Evolutionary conservation across 768 basidiomycete genomes (phyloP), one percentile per base, ranked within the genome.

Genomic region (Lanmaoa rubissima): DNA sequence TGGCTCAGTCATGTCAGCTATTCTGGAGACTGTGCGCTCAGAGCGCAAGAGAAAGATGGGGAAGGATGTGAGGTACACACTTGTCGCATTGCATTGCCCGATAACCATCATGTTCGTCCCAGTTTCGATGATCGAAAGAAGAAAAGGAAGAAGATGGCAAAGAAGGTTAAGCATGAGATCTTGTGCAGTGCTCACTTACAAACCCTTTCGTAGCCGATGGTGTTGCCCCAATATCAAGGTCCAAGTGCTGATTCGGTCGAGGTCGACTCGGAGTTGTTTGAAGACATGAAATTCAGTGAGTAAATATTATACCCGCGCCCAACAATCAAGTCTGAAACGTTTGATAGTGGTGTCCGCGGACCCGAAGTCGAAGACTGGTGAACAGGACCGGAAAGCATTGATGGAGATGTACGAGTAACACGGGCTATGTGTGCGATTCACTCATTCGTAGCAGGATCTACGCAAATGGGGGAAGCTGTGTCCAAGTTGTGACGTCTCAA

Each of bases 21-120:
- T 89, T 10, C 61, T 89, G 50, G 86, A 88, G 58, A 80, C 74
- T 45, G 63, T 88, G 52, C 82, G 82, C 14, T 75, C 80, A 2
- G 85, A 84, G 36, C 84, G 82, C 66, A 93, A 92, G 76, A 75
- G 89, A 59, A 92, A 90, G 69, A 82, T 86, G 80, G 85, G 87
- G 51, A 79, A 75, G 39, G 82, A 83, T 54, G 69, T 76, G 19
- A 79, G 76, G 87, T 85, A 66, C 45, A 72, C 49, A 7, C 11
- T 43, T 31, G 12, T 54, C 10, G 12, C 7, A 17, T 54, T 35
- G 19, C 14, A 21, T 51, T 17, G 17, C 48, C 17, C 26, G 13
- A 49, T 48, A 24, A 14, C 14, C 28, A 14, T 28, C 14, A 19
- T 32, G 4, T 26, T 19, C n/a, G 44, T 24, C n/a, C n/a, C 41